phyloP scores from a whole-genome alignment of 2,329 filamentous ascomycete genomes.

The Harringtonia aguacate region DNA sequence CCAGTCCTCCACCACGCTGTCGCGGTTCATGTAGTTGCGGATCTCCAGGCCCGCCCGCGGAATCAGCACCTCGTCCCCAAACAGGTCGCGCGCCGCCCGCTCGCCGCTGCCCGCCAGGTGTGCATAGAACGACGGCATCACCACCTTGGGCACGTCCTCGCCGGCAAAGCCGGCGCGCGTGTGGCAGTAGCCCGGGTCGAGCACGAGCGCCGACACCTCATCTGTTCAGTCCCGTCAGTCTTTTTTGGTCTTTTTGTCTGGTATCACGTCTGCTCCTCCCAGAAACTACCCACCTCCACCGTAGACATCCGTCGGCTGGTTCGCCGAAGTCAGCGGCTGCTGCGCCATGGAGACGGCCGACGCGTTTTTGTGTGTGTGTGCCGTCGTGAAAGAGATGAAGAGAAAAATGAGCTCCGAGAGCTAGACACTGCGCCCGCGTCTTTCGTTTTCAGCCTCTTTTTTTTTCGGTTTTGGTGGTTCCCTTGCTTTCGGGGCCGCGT shows the following conservation, averaged over 20 bases:
- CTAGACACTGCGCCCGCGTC: neutral
- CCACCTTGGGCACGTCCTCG: slow-evolving; percentile 91
- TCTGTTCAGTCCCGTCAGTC: slow-evolving; percentile 49
- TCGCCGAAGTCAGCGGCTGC: slow-evolving; percentile 39
- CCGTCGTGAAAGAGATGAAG: neutral
- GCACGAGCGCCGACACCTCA: slow-evolving; percentile 92
- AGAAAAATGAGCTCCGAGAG: neutral
- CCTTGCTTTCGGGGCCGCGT: no score
- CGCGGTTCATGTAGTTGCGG: slow-evolving; percentile 81
- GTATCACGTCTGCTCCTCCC: neutral
- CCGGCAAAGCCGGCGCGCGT: slow-evolving; percentile 94
- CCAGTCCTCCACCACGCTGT: slow-evolving; percentile 93
- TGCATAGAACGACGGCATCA: slow-evolving; percentile 86
- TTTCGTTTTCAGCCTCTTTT: no score
- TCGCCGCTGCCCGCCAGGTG: slow-evolving; percentile 29
- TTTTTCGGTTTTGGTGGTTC: no score
- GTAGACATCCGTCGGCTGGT: slow-evolving; percentile 51
- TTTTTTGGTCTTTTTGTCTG: neutral
- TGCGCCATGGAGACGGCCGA: slow-evolving; percentile 42
- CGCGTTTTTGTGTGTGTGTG: no score
- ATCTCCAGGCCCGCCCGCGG: slow-evolving; percentile 70
- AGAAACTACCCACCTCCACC: slow-evolving; percentile 40
- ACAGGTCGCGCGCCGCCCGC: slow-evolving; percentile 49
- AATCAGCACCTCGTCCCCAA: slow-evolving; percentile 83
- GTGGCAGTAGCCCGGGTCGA: slow-evolving; percentile 86